Base-by-base conservation (phyloP, 805 yeast species). In the Debaryomyces castellii region DNA sequence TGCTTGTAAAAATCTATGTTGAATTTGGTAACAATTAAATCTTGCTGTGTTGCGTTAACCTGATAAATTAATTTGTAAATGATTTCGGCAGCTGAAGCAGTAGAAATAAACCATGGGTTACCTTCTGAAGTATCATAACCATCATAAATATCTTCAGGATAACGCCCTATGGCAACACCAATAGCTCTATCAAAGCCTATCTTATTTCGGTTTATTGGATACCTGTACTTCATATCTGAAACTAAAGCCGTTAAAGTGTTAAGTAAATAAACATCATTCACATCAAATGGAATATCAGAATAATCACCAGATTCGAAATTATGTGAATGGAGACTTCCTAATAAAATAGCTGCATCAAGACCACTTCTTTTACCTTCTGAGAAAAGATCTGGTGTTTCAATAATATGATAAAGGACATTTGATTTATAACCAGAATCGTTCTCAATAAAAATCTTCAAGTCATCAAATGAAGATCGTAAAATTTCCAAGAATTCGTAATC, bases 41-140 rank as follows among this genome's bases (percentile, higher is more conserved):
- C 83, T 23, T 67, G 49, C 39, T 69, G 54, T 16, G 61, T 50
- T 6, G 53, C 53, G 51, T 70, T 65, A 33, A 76, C 62, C 50
- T 76, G 76, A 59, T 67, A 67, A 22, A 85, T 70, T 47, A 79
- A 59, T 56, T 78, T 80, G 63, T 77, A 85, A 36, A 85, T 59
- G 14, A 84, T 53, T 59, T 85, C 88, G 4, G 88, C 70, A 2
- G 88, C 89, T 3, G 86, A 72, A 0, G 86, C 79, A 1, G 92
- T 87, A 3, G 87, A 70, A 47, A 91, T 77, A 59, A 90, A 89
- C 98, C 97, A 91, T 5, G 98, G 97, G 58, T 91, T 90, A 2
- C 97, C 97, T 55, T 84, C 89, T 25, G 84, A 73, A 0, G 77
- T 70, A 0, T 81, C 82, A 48, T 72, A 67, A 0, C 96, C 96